Base-by-base conservation (phyloP, 2,329 filamentous ascomycete species). In the Hirsutella rhossiliensis region DNA sequence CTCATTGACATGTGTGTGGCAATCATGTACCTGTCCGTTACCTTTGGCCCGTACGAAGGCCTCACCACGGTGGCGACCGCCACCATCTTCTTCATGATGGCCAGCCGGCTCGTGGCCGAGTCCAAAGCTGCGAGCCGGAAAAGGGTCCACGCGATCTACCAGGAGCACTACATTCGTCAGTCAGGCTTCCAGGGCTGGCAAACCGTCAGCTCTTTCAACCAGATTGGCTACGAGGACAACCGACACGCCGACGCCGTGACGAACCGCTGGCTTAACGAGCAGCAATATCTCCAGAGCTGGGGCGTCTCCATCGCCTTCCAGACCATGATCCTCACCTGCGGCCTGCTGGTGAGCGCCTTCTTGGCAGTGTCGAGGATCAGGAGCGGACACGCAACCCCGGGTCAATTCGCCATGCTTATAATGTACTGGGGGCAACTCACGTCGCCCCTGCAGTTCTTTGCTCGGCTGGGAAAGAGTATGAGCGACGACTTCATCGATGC, bases 361-460 rank as follows among this genome's bases (percentile, higher is more conserved):
- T 52, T 79, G 36, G 75, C 75, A 2, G 73, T 79, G 0, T 83
- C 79, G 56, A 80, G 84, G 49, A 80, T 87, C 43, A 79, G 72
- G 2, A 71, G 69, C n/a, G 73, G 72, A 2, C 62, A 72, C 43
- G 73, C 76, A 5, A 75, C 75, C 5, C 67, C 82, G 11, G 82
- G 82, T 44, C 72, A 82, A 50, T 86, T 87, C 52, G 78, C 84
- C 44, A 77, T 80, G 62, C 67, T 87, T 15, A 63, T 87, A 47
- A 82, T 80, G 43, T 87, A 87, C 59, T 85, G 85, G 81, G 73
- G 75, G 17, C 82, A 87, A 54, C 68, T 87, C 32, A 82, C 82
- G 38, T 73, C 75, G 2, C 83, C 83, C 2, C 69, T 87, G 43
- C 80, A 80, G 50, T 86, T 84, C 60, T 86, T 87, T 55, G 72